phyloP scores from a whole-genome alignment of 179 eudicot genomes.

The Patellifolia procumbens region DNA sequence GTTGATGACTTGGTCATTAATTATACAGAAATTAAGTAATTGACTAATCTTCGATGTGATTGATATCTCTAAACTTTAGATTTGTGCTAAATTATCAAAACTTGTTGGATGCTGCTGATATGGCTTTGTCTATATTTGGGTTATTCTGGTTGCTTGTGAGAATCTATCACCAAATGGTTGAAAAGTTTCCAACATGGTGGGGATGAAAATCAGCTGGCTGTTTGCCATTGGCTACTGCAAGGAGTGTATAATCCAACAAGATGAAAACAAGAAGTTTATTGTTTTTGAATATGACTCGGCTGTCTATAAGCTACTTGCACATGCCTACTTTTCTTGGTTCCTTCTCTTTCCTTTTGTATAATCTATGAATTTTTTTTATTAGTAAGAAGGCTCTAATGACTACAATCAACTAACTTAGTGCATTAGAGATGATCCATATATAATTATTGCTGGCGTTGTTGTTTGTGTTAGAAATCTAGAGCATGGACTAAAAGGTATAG shows the following conservation, averaged over 20 bases:
- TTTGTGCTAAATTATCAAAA: background rate
- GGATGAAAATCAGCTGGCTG: constrained; percentile 9
- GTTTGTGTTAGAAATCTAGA: too few species aligned
- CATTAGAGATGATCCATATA: too few species aligned
- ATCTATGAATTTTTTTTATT: too few species aligned
- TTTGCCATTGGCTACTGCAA: background rate
- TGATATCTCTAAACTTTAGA: background rate
- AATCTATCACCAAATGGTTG: background rate
- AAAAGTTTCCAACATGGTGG: background rate
- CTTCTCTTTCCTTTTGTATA: background rate
- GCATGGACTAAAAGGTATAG: too few species aligned
- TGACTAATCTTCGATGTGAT: background rate
- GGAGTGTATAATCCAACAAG: background rate
- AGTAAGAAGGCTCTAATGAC: too few species aligned
- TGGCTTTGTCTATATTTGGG: background rate
- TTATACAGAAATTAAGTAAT: too few species aligned
- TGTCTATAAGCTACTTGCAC: background rate
- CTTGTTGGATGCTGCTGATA: background rate
- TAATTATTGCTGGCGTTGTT: too few species aligned
- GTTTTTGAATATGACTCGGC: background rate
- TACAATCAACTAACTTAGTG: too few species aligned
- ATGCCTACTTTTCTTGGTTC: background rate
- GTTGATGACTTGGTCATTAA: too few species aligned
- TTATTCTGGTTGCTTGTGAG: background rate
- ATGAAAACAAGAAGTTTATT: background rate